phyloP scores from a whole-genome alignment of 805 yeast genomes.

The Saturnispora quitensis region DNA sequence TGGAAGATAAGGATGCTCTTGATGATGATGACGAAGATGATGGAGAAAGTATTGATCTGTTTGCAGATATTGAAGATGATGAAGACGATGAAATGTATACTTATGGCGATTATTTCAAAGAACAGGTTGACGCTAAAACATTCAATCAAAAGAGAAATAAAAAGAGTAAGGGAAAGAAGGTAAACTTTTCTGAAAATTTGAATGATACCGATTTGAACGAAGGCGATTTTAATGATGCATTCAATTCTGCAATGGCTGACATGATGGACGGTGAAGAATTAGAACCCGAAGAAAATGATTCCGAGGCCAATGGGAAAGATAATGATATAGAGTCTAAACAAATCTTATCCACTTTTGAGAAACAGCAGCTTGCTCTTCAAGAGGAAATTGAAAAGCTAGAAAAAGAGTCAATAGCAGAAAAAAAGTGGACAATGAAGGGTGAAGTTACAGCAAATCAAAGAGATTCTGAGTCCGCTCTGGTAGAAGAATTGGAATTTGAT shows the following conservation, averaged over 20 bases:
- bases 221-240: conserved; percentile 53
- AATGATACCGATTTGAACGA: conserved; percentile 42
- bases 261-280: conserved; percentile 37
- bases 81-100: conserved; percentile 38
- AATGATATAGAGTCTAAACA: conserved; percentile 12
- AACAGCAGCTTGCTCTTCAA: conserved; percentile 68
- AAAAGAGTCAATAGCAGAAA: conserved; percentile 79
- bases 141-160: conserved; percentile 2
- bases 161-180: conserved; percentile 10
- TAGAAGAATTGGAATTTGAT: conserved; percentile 81
- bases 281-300: conserved; percentile 20
- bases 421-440: conserved; percentile 92
- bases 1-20: conserved; percentile 32
- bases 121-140: conserved; percentile 16
- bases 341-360: conserved; percentile 67
- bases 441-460: conserved; percentile 77
- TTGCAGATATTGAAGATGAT: conserved; percentile 42
- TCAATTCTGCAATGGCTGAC: conserved; percentile 54
- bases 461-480: conserved; percentile 74
- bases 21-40: conserved; percentile 36
- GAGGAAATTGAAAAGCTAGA: conserved; percentile 73
- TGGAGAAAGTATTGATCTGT: conserved; percentile 41
- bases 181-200: conserved; percentile 9
- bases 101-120: conserved; percentile 60
- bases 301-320: conserved; percentile 28